Conservation (phyloP, 2,329 filamentous ascomycete species). For the Cercospora brassicicola region DNA sequence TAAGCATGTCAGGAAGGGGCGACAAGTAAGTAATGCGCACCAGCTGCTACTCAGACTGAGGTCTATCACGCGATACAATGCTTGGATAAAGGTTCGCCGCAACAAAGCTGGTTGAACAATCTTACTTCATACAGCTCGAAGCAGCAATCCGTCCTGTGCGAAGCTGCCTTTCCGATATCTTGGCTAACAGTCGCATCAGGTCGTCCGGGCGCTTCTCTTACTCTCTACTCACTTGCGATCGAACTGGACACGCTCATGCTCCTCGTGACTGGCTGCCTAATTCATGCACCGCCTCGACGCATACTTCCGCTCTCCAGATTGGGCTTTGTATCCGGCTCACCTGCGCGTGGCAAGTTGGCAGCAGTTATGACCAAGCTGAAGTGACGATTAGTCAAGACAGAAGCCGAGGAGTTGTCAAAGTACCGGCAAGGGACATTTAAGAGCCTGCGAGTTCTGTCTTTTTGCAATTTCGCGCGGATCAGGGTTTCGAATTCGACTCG, state of each 20-base stretch:
- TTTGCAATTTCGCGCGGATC: background rate
- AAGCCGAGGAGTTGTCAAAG: background rate
- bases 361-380: background rate
- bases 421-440: background rate
- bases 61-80: background rate
- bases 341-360: background rate
- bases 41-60: background rate
- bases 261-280: background rate
- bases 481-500: background rate
- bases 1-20: background rate
- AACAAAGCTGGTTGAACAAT: too few relatives aligned
- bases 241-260: background rate
- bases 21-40: background rate
- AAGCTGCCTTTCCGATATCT: background rate
- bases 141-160: background rate
- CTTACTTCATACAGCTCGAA: too few relatives aligned
- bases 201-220: background rate
- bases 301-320: background rate
- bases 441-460: background rate
- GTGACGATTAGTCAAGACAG: background rate
- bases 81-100: too few relatives aligned
- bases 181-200: background rate
- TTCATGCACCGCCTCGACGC: background rate
- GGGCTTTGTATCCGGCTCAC: background rate
- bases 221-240: background rate